These are phyloP conservation scores for Backusella liffmaniae DNA, from an alignment of 192 early-diverging fungal species.

Conservation along the genomic window DNA sequence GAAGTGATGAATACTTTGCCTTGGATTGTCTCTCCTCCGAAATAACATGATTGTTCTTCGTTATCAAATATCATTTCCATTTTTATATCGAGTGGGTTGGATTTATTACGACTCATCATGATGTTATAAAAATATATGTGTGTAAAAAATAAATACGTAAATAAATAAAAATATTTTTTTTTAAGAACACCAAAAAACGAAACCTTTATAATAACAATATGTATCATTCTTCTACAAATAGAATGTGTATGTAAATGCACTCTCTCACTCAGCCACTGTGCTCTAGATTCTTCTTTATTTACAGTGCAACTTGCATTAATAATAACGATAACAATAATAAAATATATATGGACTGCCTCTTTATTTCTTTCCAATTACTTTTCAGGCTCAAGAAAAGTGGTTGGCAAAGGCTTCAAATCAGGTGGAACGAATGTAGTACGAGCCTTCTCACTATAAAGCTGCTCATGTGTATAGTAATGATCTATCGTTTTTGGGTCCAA, in stretches of 20 bases:
- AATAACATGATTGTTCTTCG: not conserved
- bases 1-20: constrained; percentile 8
- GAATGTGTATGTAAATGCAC: not conserved
- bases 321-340: not conserved
- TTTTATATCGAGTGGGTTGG: constrained; percentile 7
- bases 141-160: not conserved
- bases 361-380: not conserved
- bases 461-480: constrained; percentile 31
- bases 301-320: not conserved
- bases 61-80: not conserved
- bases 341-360: not conserved
- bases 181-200: not conserved
- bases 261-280: not conserved
- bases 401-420: constrained; percentile 34
- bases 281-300: not conserved
- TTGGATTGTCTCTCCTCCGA: not conserved
- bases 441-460: constrained; percentile 22
- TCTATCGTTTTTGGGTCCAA: constrained; percentile 27
- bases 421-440: constrained; percentile 21
- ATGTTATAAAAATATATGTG: not conserved
- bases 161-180: not conserved
- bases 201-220: not conserved
- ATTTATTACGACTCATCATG: not conserved
- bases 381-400: not conserved
- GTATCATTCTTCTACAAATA: not conserved